Evolutionary conservation across 2,329 filamentous ascomycete genomes (phyloP).

Genomic region (Alternaria metachromatica): DNA sequence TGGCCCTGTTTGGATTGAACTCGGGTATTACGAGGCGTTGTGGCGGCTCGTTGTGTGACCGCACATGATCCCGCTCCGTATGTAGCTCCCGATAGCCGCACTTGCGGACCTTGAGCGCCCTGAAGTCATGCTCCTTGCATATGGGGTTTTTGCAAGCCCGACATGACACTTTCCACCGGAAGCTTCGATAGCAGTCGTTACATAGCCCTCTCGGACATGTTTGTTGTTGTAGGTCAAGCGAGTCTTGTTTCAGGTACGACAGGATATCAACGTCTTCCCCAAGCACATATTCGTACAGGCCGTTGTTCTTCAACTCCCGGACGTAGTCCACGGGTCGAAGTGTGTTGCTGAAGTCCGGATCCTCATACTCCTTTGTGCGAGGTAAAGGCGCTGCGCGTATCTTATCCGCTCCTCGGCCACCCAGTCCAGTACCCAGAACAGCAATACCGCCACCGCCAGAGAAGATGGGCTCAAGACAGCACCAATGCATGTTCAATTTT

Average conservation of each 20-base stretch:
- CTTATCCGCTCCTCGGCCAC: constrained; percentile 61
- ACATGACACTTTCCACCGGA: constrained; percentile 66
- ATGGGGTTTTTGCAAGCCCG: constrained; percentile 63
- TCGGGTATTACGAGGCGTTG: constrained; percentile 46
- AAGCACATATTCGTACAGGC: constrained; percentile 51
- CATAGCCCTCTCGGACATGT: constrained; percentile 64
- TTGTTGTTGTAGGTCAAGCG: constrained; percentile 51
- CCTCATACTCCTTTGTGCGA: constrained; percentile 61
- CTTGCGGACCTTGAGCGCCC: constrained; percentile 62
- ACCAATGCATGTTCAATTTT: constrained; percentile 64
- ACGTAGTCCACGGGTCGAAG: constrained; percentile 56
- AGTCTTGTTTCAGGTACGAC: constrained; percentile 49
- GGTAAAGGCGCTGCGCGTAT: constrained; percentile 64
- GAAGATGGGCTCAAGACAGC: constrained; percentile 65
- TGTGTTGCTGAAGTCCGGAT: constrained; percentile 60
- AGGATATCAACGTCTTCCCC: constrained; percentile 50
- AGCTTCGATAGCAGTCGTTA: constrained; percentile 64
- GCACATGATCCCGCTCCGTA: constrained; percentile 54
- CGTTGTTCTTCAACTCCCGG: constrained; percentile 50
- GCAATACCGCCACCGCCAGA: constrained; percentile 66
- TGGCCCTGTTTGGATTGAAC: constrained; percentile 42
- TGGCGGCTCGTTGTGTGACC: constrained; percentile 42
- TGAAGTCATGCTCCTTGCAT: constrained; percentile 66
- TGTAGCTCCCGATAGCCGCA: constrained; percentile 64
- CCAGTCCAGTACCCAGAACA: constrained; percentile 57